Evolutionary conservation across 768 basidiomycete species (phyloP), one percentile per base, ranked within the genome.

Genomic region (Boletus speciosus): DNA sequence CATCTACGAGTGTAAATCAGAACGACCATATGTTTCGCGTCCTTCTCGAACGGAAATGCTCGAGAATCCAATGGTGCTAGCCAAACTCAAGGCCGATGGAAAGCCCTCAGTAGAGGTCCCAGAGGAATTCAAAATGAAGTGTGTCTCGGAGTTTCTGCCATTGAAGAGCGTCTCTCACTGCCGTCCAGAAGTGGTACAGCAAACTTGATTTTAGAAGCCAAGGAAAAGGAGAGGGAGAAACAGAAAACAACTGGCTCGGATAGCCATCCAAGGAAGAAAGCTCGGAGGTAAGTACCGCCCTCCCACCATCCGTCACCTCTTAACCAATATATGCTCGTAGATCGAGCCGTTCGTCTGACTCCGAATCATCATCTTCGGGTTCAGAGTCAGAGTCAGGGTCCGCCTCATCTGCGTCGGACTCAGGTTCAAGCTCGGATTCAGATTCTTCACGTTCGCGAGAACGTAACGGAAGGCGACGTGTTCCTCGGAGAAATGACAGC

Each of bases 101-200:
- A 84, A 85, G 60, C 90, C 92, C 4, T 83, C 83, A 16, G 85
- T 91, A 0, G 90, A 92, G 57, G 82, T 93, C 11, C 93, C 93
- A 5, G 93, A 94, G 57, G 94, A 97, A 69, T 95, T 97, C 72
- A 92, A 84, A 76, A 79, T 72, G 57, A 85, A 86, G 90, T 90
- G 51, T 35, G 84, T 76, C 1, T 43, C 25, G 34, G 31, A 6
- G 12, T 35, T 37, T 55, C 36, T 31, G 38, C 9, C 23, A 14
- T 47, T 9, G 25, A 14, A 15, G 42, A 21, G 16, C 15, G 44
- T 32, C 35, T 50, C 39, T 62, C 23, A 63, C 40, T 32, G 8
- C 52, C 44, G 21, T 51, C 34, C 58, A 90, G 90, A 63, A 79
- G 71, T 21, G 93, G 93, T 2, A 84, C 83, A n/a, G 93, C 93